phyloP scores from a whole-genome alignment of 2,329 filamentous ascomycete genomes.

The Colletotrichum sansevieriae region DNA sequence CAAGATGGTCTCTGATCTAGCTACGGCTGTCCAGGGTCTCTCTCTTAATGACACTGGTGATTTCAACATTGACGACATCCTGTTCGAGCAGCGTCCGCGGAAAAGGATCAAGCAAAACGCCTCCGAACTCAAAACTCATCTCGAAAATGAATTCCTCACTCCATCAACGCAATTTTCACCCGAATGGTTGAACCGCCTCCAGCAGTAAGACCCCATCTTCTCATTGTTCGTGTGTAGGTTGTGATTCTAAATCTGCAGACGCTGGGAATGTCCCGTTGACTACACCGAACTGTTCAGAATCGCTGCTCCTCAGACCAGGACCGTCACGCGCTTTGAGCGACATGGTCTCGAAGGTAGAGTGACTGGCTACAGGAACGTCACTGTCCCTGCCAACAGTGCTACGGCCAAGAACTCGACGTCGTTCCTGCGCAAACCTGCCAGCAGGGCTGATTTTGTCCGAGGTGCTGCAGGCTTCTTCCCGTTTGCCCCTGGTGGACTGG shows the following conservation, averaged over 20 bases:
- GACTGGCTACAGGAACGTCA: conserved; percentile 94
- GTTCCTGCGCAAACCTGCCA: conserved; percentile 85
- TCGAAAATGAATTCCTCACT: conserved; percentile 83
- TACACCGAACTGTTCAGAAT: conserved; percentile 88
- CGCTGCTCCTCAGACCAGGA: conserved; percentile 91
- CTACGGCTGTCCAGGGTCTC: conserved; percentile 35
- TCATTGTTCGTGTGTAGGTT: not conserved
- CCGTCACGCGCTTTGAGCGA: conserved; percentile 91
- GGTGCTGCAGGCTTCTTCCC: conserved; percentile 95
- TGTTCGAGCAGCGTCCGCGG: conserved; percentile 60
- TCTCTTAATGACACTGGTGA: conserved; percentile 26
- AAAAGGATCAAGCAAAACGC: conserved; percentile 64
- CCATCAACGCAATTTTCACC: conserved; percentile 84
- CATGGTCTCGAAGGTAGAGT: conserved; percentile 94
- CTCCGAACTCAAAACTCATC: conserved; percentile 74
- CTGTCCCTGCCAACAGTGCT: conserved; percentile 87
- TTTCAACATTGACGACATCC: conserved; percentile 67
- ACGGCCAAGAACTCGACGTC: conserved; percentile 97
- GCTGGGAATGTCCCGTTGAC: conserved; percentile 86
- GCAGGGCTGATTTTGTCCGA: conserved; percentile 89
- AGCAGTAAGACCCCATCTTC: conserved; percentile 68
- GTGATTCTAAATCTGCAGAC: conserved; percentile 44
- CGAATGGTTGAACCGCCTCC: conserved; percentile 89
- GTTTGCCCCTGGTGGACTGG: conserved; percentile 90
- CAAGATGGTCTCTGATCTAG: conserved; percentile 40